phyloP scores from a whole-genome alignment of 2,329 filamentous ascomycete species.

The Pseudomassariella vexata region DNA sequence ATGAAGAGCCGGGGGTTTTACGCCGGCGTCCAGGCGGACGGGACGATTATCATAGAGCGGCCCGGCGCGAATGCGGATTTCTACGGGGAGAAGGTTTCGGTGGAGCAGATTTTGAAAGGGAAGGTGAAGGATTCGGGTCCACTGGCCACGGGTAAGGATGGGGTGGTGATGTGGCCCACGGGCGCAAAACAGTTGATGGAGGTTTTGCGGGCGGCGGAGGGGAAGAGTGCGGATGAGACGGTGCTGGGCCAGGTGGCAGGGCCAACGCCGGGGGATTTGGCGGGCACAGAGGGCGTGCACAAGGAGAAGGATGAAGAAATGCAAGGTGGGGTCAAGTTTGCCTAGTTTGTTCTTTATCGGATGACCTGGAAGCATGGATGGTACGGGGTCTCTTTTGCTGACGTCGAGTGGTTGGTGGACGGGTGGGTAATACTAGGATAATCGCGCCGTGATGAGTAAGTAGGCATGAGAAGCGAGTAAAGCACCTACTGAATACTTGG shows the following conservation, averaged over 20 bases:
- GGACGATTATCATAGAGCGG: constrained; percentile 78
- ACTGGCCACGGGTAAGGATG: constrained; percentile 23
- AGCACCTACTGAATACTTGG: no score
- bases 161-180: constrained; percentile 31
- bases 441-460: no score
- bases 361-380: no score
- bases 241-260: constrained; percentile 15
- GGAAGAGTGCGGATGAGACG: constrained; percentile 17
- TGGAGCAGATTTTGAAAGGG: constrained; percentile 41
- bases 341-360: no score
- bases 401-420: no score
- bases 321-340: no score
- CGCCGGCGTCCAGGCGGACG: constrained; percentile 80
- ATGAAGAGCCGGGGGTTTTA: constrained; percentile 88
- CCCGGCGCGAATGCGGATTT: constrained; percentile 86
- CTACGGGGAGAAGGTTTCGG: constrained; percentile 58
- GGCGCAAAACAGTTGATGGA: constrained; percentile 31
- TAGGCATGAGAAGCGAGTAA: no score
- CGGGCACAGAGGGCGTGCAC: constrained; percentile 7
- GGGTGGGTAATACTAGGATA: no score
- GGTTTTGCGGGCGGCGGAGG: constrained; percentile 32
- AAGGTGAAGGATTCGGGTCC: constrained; percentile 28
- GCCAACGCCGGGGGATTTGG: constrained; percentile 20
- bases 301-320: constrained; percentile 1
- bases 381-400: no score